Percentiles rank a stretch among this genome's conserved stretches.
These are phyloP conservation scores for Alternaria infectoria DNA, from an alignment of 2,329 filamentous ascomycete species.

Conservation along the genomic window DNA sequence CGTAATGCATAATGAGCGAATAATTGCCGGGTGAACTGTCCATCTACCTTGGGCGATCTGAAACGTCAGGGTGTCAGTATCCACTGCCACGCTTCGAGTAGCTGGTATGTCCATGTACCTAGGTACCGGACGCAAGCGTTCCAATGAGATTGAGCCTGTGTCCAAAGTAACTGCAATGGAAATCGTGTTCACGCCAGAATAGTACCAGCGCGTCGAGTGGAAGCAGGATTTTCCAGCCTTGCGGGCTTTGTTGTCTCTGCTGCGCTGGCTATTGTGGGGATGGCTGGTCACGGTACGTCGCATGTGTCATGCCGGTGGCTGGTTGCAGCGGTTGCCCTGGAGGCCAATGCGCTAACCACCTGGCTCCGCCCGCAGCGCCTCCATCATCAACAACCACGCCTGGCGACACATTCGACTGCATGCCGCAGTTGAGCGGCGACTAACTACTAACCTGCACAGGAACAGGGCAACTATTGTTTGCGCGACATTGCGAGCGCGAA, in stretches of 20 bases:
- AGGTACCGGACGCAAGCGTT: background rate
- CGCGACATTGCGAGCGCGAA: constrained; percentile 12
- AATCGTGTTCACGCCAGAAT: background rate
- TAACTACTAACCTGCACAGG: constrained; percentile 45
- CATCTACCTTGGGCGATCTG: background rate
- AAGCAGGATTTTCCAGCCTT: background rate
- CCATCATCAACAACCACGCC: constrained; percentile 34
- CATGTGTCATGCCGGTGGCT: constrained; percentile 12
- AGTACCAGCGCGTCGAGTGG: background rate
- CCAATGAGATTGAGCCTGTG: background rate
- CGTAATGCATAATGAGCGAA: constrained; percentile 1
- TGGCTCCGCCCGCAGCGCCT: constrained; percentile 15
- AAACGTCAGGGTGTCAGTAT: background rate
- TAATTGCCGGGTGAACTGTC: background rate
- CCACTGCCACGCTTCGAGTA: background rate
- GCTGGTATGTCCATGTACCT: background rate
- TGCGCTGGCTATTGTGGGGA: constrained; percentile 12
- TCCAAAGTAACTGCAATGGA: background rate
- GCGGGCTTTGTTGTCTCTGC: constrained; percentile 2
- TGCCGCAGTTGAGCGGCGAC: constrained; percentile 29
- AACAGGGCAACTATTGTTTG: constrained; percentile 24
- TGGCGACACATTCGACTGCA: constrained; percentile 32
- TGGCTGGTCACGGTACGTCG: background rate
- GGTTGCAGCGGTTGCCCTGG: constrained; percentile 17
- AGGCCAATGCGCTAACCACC: constrained; percentile 17